Conservation (phyloP, 2,329 filamentous ascomycete genomes). For the Ciborinia camelliae region DNA sequence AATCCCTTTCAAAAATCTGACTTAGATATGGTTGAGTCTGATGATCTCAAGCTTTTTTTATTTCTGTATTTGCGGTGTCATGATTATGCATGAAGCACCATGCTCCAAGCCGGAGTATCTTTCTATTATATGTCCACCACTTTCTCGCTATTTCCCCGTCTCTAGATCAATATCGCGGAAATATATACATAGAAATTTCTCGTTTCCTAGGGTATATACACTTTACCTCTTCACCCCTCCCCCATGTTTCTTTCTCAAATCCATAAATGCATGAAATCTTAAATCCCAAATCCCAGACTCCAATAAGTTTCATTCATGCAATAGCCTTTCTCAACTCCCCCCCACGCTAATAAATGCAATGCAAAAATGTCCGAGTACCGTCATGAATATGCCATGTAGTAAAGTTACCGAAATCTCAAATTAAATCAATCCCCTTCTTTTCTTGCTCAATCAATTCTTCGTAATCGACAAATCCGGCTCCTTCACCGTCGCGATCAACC, state of each 20-base stretch:
- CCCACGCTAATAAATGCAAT: neutral
- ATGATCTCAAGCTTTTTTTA: neutral
- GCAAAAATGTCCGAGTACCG: neutral
- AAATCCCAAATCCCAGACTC: neutral
- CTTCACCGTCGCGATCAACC: conserved; percentile 27
- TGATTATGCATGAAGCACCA: neutral
- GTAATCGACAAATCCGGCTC: conserved; percentile 28
- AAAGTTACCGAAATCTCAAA: neutral
- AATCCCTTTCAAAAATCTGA: neutral
- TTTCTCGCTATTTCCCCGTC: too few species aligned
- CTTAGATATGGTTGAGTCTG: too few species aligned
- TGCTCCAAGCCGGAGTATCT: neutral
- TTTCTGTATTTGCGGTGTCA: neutral
- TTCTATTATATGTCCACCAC: neutral
- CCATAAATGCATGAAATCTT: neutral
- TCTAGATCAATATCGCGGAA: neutral
- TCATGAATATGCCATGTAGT: neutral
- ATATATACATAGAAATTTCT: neutral
- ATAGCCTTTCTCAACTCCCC: neutral
- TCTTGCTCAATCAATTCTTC: conserved; percentile 1
- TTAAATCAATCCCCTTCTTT: neutral
- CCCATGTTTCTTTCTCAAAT: neutral
- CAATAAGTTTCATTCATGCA: neutral
- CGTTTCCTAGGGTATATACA: neutral
- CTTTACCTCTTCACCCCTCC: too few species aligned